Base-by-base conservation (phyloP, 2,329 filamentous ascomycete genomes). In the Nemania sp. region DNA sequence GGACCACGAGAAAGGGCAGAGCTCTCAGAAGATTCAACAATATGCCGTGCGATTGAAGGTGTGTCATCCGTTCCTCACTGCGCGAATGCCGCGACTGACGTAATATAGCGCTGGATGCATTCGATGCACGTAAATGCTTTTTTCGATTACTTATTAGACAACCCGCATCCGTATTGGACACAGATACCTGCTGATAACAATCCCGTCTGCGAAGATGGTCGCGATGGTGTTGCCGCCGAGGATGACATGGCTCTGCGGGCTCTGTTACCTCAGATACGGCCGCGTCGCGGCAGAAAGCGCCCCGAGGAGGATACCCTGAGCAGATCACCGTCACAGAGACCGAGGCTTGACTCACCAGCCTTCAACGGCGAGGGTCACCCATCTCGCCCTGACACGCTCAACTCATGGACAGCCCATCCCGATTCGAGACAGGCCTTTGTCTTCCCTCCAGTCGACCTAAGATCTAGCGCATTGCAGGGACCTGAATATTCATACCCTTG, bases 121-220 rank as follows among this genome's bases (percentile, higher is more conserved):
- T 93, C 92, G 5, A 94, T 96, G 90, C 93, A 97, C 73, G 87
- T 97, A 54, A 91, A 96, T 79, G 90, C 92, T 11, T 97, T 97
- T 74, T 97, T 97, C 71, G 92, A 96, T 73, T 97, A 92, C 73
- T 85, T 96, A 18, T 82, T 94, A 64, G 86, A 87, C 50, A 92
- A 92, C 65, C 79, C 84, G 25, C 92, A 96, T 74, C 77, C 85
- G 0, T 97, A 97, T 75, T 96, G 89, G 79, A 87, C 84, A 15
- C 85, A 91, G 37, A 83, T 96, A 21, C 92, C 92, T 0, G 78
- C 82, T 5, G 81, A 83, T 13, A 79, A 84, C 32, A 84, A 87
- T 55, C 85, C 89, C 2, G 80, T 88, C 37, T 83, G 84, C 25
- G 82, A 87, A 40, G 81, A 84, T 34, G 85, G 86, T 15, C 86